phyloP scores from a whole-genome alignment of 805 yeast species.

The Nakazawaea ernobii region DNA sequence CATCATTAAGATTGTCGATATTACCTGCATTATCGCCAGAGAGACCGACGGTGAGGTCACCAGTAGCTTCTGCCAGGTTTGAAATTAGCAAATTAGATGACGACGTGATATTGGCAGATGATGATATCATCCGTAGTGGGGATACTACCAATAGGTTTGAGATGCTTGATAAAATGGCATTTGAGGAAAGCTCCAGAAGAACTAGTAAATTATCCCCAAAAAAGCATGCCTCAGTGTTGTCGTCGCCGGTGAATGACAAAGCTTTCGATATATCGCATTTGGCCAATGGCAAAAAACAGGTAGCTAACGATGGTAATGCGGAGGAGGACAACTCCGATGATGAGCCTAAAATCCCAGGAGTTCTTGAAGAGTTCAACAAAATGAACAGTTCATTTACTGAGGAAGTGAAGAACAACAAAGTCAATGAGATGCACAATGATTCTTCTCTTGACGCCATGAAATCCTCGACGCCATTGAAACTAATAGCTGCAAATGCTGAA shows the following conservation, averaged over 20 bases:
- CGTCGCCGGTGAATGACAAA: background rate
- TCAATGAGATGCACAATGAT: background rate
- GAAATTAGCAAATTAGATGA: slow-evolving; percentile 8
- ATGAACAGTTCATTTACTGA: background rate
- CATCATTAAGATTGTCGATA: slow-evolving; percentile 5
- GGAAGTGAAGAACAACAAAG: background rate
- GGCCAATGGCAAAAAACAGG: background rate
- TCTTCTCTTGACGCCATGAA: background rate
- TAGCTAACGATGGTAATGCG: background rate
- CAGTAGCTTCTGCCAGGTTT: slow-evolving; percentile 1
- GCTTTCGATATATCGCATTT: background rate
- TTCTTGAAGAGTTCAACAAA: slow-evolving; percentile 4
- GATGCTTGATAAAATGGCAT: background rate
- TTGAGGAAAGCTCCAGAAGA: background rate
- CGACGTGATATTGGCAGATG: slow-evolving; percentile 11
- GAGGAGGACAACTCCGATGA: background rate
- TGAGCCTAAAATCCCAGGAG: background rate
- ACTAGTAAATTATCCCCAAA: background rate
- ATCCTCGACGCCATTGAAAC: slow-evolving; percentile 6
- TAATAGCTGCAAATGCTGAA: background rate
- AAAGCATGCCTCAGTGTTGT: background rate
- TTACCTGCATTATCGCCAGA: background rate
- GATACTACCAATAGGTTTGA: background rate
- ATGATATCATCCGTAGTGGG: slow-evolving; percentile 5
- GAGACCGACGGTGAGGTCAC: background rate